phyloP scores from a whole-genome alignment of 176 grass and related monocot species.

The Avena eriantha region DNA sequence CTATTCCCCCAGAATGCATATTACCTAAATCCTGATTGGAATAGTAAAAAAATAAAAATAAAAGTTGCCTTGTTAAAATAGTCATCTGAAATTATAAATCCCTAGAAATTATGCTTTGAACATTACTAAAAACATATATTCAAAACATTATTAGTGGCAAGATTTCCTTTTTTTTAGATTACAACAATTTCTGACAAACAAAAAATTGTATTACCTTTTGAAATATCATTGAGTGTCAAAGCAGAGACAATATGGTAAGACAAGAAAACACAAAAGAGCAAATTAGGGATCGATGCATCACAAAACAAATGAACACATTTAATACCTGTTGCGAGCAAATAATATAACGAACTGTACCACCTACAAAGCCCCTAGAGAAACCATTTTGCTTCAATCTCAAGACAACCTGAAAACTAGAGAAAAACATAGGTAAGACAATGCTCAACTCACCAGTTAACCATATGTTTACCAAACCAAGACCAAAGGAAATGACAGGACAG shows the following conservation, averaged over 20 bases:
- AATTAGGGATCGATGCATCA: background rate
- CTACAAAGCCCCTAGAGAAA: slow-evolving; percentile 76
- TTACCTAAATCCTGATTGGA: no score
- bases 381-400: slow-evolving; percentile 91
- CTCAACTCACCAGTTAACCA: background rate
- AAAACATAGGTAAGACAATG: background rate
- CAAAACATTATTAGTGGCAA: no score
- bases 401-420: slow-evolving; percentile 66
- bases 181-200: slow-evolving; percentile 25
- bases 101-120: no score
- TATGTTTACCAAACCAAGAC: slow-evolving; percentile 5
- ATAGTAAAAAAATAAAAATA: no score
- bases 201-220: background rate
- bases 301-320: slow-evolving; percentile 15
- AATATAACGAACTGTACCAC: slow-evolving; percentile 91
- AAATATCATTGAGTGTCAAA: slow-evolving; percentile 18
- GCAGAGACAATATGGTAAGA: slow-evolving; percentile 4
- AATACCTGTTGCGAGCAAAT: slow-evolving; percentile 91
- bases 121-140: no score
- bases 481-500: slow-evolving; percentile 10
- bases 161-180: background rate
- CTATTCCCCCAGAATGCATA: no score
- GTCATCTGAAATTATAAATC: no score
- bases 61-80: no score
- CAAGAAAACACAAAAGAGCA: slow-evolving; percentile 4